Percentiles rank a stretch among this genome's conserved stretches.
Evolutionary conservation across 2,329 filamentous ascomycete genomes (phyloP).

Genomic region (Ophiostoma himal-ulmi): DNA sequence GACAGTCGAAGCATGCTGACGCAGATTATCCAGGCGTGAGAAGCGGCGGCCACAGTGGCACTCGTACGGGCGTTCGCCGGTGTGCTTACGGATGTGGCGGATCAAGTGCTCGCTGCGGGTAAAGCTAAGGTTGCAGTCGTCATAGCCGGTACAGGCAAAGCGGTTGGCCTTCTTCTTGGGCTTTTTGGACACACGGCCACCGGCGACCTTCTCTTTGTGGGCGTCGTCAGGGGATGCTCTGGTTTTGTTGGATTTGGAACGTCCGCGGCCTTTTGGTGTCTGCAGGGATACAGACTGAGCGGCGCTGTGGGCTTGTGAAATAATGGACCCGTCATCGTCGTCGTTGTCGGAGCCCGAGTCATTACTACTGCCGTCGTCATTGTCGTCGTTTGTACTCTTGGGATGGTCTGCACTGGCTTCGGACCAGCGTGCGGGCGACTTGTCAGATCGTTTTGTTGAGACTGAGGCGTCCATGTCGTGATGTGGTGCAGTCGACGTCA

Average conservation of each 20-base stretch:
- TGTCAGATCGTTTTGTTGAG: not conserved
- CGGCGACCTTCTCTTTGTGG: conserved; percentile 30
- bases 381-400: not conserved
- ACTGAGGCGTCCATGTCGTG: not conserved
- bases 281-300: not conserved
- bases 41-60: conserved; percentile 93
- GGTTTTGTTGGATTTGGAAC: not conserved
- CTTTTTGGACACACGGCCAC: conserved; percentile 50
- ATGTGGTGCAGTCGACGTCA: conserved; percentile 1
- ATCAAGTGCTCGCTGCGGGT: conserved; percentile 93
- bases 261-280: not conserved
- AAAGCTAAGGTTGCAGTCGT: conserved; percentile 89
- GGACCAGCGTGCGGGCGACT: not conserved
- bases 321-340: conserved; percentile 59
- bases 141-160: conserved; percentile 94
- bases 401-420: not conserved
- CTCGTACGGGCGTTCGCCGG: conserved; percentile 91
- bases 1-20: conserved; percentile 95
- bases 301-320: conserved; percentile 7
- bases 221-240: not conserved
- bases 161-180: conserved; percentile 88
- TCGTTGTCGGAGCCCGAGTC: conserved; percentile 37
- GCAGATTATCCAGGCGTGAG: conserved; percentile 86
- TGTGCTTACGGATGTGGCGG: conserved; percentile 94
- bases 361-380: conserved; percentile 1